Base-by-base conservation (phyloP, 2,329 filamentous ascomycete species). In the Phaeosphaeriaceae sp. region DNA sequence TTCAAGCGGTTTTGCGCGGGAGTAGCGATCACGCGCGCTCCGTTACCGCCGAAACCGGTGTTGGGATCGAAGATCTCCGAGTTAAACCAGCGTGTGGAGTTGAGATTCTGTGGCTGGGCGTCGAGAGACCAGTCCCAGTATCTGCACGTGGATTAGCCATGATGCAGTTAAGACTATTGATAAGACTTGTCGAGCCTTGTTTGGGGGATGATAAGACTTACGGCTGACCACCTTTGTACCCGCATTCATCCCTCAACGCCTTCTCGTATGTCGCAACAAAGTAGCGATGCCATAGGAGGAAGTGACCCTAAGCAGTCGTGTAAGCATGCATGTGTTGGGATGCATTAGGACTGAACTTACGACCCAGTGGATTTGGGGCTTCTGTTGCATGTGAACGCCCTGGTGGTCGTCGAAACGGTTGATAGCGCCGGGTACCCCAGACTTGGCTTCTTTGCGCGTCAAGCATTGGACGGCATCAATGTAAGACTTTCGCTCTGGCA, bases 31-130 rank as follows among this genome's bases (percentile, higher is more conserved):
- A 74, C 59, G 24, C 70, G 76, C 52, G 63, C 57, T 17, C 78
- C 73, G 52, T 76, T 76, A n/a, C 75, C 69, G 20, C 77, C 74
- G 55, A 80, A 79, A n/a, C 75, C 73, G 9, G 57, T 56, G 21
- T 56, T 7, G 2, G 64, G 51, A 42, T 66, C 51, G 55, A 68
- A 74, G 45, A 75, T 60, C 2, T 48, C 56, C 1, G 62, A 57
- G 3, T 69, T 47, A 59, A 61, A 68, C 7, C 56, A 41, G 9
- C 31, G 44, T 3, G 61, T 69, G 2, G 63, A 67, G 3, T 45
- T 61, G 0, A 48, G 59, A 15, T 66, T 62, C 5, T 58, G 19
- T 1, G 65, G 62, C 7, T 64, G 53, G 1, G 69, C 67, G 15
- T 74, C 71, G 1, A 62, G 45, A 1, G 63, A 66, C 60, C 61